Evolutionary conservation across 2,329 filamentous ascomycete species (phyloP).

Genomic region (Furcasterigmium furcatum): DNA sequence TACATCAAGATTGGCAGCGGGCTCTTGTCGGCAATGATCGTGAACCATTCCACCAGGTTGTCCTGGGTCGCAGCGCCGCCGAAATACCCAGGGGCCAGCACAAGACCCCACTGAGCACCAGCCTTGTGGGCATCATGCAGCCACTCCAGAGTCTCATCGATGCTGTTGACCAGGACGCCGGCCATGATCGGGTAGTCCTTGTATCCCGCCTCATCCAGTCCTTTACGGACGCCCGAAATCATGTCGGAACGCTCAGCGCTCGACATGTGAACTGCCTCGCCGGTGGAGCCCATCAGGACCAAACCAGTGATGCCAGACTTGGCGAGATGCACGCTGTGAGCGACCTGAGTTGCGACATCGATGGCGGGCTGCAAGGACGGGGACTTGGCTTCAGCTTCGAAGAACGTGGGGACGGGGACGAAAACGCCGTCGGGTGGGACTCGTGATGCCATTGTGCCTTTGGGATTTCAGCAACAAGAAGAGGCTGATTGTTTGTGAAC

Average conservation of each 20-base stretch:
- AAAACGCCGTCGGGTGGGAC: conserved; percentile 45
- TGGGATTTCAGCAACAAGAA: no score
- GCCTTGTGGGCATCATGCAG: conserved; percentile 52
- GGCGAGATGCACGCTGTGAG: conserved; percentile 58
- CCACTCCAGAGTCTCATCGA: conserved; percentile 52
- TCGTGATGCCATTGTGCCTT: conserved; percentile 2
- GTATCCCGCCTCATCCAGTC: conserved; percentile 52
- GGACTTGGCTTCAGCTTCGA: conserved; percentile 36
- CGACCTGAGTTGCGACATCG: conserved; percentile 54
- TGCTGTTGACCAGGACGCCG: conserved; percentile 53
- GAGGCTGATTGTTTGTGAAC: no score
- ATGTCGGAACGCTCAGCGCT: conserved; percentile 52
- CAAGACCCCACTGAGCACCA: conserved; percentile 59
- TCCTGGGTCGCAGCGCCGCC: conserved; percentile 54
- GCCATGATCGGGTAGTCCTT: conserved; percentile 50
- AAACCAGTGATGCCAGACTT: conserved; percentile 56
- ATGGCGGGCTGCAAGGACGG: conserved; percentile 43
- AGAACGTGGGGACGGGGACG: conserved; percentile 63
- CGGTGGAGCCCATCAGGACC: conserved; percentile 60
- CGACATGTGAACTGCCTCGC: conserved; percentile 60
- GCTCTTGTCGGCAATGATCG: conserved; percentile 55
- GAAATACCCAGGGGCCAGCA: conserved; percentile 65
- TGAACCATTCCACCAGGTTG: conserved; percentile 59
- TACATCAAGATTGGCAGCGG: conserved; percentile 59
- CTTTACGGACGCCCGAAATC: conserved; percentile 49